Evolutionary conservation across 495 filamentous ascomycete species (phyloP).

Genomic region (Penicillium salamii): DNA sequence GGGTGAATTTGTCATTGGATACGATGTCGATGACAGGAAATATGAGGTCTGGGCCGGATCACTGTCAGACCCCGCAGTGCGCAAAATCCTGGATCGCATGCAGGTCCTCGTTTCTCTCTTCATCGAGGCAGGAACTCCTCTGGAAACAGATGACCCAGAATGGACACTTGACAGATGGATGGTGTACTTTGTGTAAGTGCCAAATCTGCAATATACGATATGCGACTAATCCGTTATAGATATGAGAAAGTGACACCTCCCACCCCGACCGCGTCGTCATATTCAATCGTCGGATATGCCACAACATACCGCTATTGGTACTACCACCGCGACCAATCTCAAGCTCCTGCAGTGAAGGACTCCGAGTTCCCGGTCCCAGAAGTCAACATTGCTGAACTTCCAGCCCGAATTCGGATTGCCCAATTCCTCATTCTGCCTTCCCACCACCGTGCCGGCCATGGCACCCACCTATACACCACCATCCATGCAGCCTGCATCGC

Average conservation of each 20-base stretch:
- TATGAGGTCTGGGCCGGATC: constrained; percentile 64
- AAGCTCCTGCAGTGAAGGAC: constrained; percentile 30
- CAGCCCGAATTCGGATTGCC: constrained; percentile 77
- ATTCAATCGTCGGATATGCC: constrained; percentile 79
- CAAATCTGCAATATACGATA: neutral
- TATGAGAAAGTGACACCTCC: constrained; percentile 63
- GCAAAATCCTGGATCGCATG: constrained; percentile 67
- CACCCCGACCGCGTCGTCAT: constrained; percentile 50
- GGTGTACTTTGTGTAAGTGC: constrained; percentile 67
- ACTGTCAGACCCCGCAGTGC: constrained; percentile 55
- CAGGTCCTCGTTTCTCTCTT: constrained; percentile 83
- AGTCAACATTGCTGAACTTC: constrained; percentile 47
- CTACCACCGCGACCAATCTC: constrained; percentile 29
- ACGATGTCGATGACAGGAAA: constrained; percentile 43
- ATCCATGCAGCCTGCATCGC: constrained; percentile 65
- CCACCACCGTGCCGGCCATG: constrained; percentile 76
- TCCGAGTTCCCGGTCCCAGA: constrained; percentile 43
- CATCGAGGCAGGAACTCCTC: constrained; percentile 81
- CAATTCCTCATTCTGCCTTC: constrained; percentile 93
- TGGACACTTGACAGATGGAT: constrained; percentile 81
- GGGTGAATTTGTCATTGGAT: constrained; percentile 52
- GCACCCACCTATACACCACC: constrained; percentile 73
- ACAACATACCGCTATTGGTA: constrained; percentile 80
- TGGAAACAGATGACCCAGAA: constrained; percentile 69
- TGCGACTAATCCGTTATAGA: constrained; percentile 24